Base-by-base conservation (phyloP, 179 eudicot genomes). In the Pouteria campechiana region DNA sequence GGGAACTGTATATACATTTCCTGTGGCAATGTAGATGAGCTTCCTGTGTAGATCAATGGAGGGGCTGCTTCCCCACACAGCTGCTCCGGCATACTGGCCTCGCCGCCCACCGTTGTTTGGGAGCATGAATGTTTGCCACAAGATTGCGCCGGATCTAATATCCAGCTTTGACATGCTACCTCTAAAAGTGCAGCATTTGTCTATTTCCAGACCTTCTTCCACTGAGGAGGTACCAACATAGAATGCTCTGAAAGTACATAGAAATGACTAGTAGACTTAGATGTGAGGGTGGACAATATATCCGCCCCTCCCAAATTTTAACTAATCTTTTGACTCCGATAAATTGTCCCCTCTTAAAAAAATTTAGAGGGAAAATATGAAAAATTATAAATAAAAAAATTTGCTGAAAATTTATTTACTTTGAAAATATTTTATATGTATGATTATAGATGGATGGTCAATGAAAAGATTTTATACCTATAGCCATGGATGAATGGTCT, bases 61-160 rank as follows among this genome's bases (percentile, higher is more conserved):
- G 1, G 84, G 93, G 52, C 95, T 85, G 58, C 95, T 85, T 21
- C 95, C 95, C 95, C 95, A 85, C 11, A 85, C 44, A 17, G 77
- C 79, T 0, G 83, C 87, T 0, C 96, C 93, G 0, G 93, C 56
- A 32, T 81, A 86, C 9, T 63, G 73, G 2, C 75, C 80, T 1
- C 36, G 46, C 1, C 37, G 22, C 13, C 85, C 80, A 0, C 65
- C 59, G 37, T 86, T 86, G 32, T 78, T 73, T 0, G 95, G 87
- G 3, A 85, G 45, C 14, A 75, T 78, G 52, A 48, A 75, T 14
- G 84, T 78, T 41, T 56, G 70, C 95, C 95, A 85, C 4, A 69
- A 5, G 2, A 81, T 70, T 35, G 17, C 41, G 0, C 92, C 95
- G 0, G 69, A 68, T 15, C 2, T 11, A 18, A 65, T 55, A 13